phyloP scores from a whole-genome alignment of 805 yeast genomes.

The Tetrapisispora taiwanensis region DNA sequence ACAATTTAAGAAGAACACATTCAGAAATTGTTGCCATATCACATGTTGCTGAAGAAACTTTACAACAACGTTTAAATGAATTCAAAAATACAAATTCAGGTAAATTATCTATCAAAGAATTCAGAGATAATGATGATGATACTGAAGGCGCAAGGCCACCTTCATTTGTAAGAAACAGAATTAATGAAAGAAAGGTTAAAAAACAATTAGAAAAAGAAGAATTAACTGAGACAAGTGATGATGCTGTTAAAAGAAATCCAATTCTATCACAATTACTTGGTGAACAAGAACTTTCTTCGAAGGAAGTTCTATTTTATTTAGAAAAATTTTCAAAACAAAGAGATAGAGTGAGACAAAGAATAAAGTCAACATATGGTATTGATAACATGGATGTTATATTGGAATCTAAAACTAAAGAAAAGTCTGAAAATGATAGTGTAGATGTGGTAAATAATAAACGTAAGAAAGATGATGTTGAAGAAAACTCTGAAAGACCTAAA shows the following conservation, averaged over 20 bases:
- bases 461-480: constrained; percentile 7
- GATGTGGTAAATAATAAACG: not conserved
- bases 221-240: constrained; percentile 29
- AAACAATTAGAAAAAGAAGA: constrained; percentile 25
- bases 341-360: constrained; percentile 17
- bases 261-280: constrained; percentile 35
- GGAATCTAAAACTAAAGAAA: constrained; percentile 6
- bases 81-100: constrained; percentile 73
- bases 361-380: constrained; percentile 26
- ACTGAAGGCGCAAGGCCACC: constrained; percentile 64
- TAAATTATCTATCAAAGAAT: constrained; percentile 57
- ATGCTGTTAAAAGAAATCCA: constrained; percentile 34
- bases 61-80: constrained; percentile 83
- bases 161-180: constrained; percentile 56
- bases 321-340: constrained; percentile 27
- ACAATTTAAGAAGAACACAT: constrained; percentile 83
- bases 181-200: constrained; percentile 36
- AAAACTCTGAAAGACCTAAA: constrained; percentile 9
- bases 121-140: constrained; percentile 39
- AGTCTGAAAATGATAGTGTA: constrained; percentile 9
- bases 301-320: constrained; percentile 33
- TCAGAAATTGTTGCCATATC: constrained; percentile 92
- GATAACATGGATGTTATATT: constrained; percentile 20
- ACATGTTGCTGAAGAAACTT: constrained; percentile 87
- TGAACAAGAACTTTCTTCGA: constrained; percentile 37